Evolutionary conservation across 495 filamentous ascomycete species (phyloP).

Genomic region (Aspergillus olivimuriae): DNA sequence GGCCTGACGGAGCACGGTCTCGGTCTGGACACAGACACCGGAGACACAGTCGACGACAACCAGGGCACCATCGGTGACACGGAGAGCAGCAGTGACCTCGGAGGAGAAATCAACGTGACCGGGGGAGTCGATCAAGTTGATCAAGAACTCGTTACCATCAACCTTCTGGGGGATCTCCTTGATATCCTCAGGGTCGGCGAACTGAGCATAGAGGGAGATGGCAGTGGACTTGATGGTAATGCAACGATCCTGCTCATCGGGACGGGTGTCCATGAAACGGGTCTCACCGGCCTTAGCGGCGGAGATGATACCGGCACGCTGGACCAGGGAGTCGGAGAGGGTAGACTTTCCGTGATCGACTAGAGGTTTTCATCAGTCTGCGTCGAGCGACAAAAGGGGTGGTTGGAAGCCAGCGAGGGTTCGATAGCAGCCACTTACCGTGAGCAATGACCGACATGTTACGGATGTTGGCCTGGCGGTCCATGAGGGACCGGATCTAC

Average conservation of each 20-base stretch:
- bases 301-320: constrained; percentile 99
- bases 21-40: constrained; percentile 98
- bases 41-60: constrained; percentile 99
- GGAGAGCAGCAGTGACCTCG: constrained; percentile 97
- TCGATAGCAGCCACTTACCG: constrained; percentile 61
- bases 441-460: constrained; percentile 99
- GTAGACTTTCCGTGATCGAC: constrained; percentile 99
- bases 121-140: constrained; percentile 99
- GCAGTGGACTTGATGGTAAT: constrained; percentile 99
- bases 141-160: constrained; percentile 92
- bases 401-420: not conserved
- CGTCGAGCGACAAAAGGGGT: not conserved
- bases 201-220: constrained; percentile 92
- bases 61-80: constrained; percentile 98
- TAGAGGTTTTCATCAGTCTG: too few relatives aligned
- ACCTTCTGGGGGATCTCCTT: constrained; percentile 92
- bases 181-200: constrained; percentile 75
- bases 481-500: constrained; percentile 90
- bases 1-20: constrained; percentile 98
- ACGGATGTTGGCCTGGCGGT: constrained; percentile 95
- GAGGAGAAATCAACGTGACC: constrained; percentile 99
- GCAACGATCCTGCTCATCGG: constrained; percentile 98
- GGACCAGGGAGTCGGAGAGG: constrained; percentile 96
- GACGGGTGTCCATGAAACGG: constrained; percentile 93
- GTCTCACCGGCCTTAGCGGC: constrained; percentile 93